Percentiles rank a stretch among this genome's conserved stretches.
Conservation (phyloP, 768 basidiomycete species). For the Cystobasidium tubakii region DNA sequence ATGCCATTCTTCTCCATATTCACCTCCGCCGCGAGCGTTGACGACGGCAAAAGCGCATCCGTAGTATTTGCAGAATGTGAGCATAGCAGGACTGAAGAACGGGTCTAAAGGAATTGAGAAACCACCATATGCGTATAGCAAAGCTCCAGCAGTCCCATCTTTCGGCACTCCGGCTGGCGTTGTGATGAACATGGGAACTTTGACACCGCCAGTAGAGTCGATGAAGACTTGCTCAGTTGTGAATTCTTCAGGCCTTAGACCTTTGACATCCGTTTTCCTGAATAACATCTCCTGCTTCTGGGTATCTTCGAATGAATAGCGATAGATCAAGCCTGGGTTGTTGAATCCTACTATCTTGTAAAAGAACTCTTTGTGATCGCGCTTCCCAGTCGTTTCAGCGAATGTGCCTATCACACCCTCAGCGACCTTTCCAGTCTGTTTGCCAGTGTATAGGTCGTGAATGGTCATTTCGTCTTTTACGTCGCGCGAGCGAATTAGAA, state of each 20-base stretch:
- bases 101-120: constrained; percentile 68
- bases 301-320: constrained; percentile 56
- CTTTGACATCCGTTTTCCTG: constrained; percentile 58
- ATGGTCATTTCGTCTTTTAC: constrained; percentile 76
- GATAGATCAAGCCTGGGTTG: constrained; percentile 62
- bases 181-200: constrained; percentile 78
- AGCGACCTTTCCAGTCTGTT: constrained; percentile 57
- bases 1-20: constrained; percentile 81
- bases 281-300: constrained; percentile 54
- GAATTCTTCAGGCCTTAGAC: constrained; percentile 65
- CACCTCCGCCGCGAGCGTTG: constrained; percentile 60
- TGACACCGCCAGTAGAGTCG: constrained; percentile 68
- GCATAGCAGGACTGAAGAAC: constrained; percentile 53
- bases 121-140: constrained; percentile 82
- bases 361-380: constrained; percentile 61
- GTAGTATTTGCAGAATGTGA: constrained; percentile 69
- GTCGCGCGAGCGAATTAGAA: constrained; percentile 65
- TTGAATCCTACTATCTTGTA: constrained; percentile 63
- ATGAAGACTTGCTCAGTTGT: constrained; percentile 72
- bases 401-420: constrained; percentile 65
- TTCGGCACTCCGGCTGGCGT: constrained; percentile 57
- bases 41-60: constrained; percentile 59
- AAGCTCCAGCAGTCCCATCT: constrained; percentile 48
- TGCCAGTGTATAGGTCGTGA: constrained; percentile 57
- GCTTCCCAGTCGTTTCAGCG: constrained; percentile 54